A percentile compares a stretch with the other conserved stretches of the same genome.
phyloP scores from a whole-genome alignment of 2,329 filamentous ascomycete species.

The Chrysosporium keratinophilum region DNA sequence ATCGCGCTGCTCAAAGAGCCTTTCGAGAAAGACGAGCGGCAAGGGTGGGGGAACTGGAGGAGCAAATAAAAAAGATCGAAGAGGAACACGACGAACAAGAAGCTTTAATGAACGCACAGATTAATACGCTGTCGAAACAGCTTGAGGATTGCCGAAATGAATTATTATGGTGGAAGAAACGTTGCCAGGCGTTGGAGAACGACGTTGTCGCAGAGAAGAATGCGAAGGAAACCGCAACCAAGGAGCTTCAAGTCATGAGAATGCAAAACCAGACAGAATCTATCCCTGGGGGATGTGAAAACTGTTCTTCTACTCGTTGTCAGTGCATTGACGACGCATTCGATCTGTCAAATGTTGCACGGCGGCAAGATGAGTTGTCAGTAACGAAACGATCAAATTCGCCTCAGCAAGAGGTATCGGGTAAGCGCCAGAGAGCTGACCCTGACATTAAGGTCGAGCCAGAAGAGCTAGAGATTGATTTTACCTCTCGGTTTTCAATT shows the following conservation, averaged over 20 bases:
- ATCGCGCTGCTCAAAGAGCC: conserved; percentile 80
- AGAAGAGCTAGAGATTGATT: conserved; percentile 58
- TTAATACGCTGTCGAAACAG: conserved; percentile 50
- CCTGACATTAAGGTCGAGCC: conserved; percentile 38
- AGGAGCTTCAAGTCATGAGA: conserved; percentile 24
- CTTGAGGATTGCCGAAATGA: conserved; percentile 53
- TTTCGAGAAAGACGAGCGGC: conserved; percentile 87
- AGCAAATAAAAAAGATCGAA: conserved; percentile 41
- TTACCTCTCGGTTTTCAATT: conserved; percentile 55
- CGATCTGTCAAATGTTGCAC: conserved; percentile 34
- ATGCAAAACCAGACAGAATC: conserved; percentile 18
- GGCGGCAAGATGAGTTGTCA: conserved; percentile 27
- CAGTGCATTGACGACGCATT: conserved; percentile 50
- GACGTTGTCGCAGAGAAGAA: conserved; percentile 43
- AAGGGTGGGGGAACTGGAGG: conserved; percentile 63
- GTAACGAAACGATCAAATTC: conserved; percentile 30
- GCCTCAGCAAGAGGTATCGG: conserved; percentile 23
- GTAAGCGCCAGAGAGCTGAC: conserved; percentile 48
- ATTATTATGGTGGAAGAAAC: conserved; percentile 38
- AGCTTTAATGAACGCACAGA: conserved; percentile 46
- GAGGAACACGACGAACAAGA: conserved; percentile 38
- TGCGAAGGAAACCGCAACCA: conserved; percentile 35
- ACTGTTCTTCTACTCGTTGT: conserved; percentile 55
- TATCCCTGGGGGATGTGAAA: conserved; percentile 51
- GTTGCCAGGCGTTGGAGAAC: conserved; percentile 53